phyloP scores from a whole-genome alignment of 2,329 filamentous ascomycete genomes.

The Paracorniculantispora psalliotae region DNA sequence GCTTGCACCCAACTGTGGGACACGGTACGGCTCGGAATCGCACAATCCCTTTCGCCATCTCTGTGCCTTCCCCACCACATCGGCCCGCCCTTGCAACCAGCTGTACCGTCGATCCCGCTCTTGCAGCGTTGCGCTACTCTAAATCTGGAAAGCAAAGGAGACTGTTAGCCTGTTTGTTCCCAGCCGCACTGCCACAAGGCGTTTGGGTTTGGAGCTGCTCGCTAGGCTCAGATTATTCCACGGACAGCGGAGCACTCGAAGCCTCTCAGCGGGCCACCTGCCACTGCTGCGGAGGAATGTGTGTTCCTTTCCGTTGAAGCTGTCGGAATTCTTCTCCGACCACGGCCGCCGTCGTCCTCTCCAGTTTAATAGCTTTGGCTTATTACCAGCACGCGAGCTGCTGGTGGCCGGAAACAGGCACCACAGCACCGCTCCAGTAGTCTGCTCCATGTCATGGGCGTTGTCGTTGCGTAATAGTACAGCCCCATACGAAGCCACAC shows the following conservation, averaged over 20 bases:
- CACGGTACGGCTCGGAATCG: conserved; percentile 20
- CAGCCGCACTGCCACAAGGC: not conserved
- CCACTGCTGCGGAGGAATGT: not conserved
- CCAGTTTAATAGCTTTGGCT: not conserved
- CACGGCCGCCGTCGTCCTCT: no score
- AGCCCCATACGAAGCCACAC: not conserved
- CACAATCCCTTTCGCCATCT: conserved; percentile 13
- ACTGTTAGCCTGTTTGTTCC: no score
- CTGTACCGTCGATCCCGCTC: not conserved
- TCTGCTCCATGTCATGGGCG: not conserved
- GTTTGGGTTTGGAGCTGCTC: conserved; percentile 1
- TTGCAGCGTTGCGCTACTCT: not conserved
- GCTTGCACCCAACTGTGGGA: conserved; percentile 13
- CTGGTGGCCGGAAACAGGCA: not conserved
- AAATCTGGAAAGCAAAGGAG: conserved; percentile 7
- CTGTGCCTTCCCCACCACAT: conserved; percentile 5
- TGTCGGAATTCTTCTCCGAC: not conserved
- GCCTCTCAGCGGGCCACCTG: not conserved
- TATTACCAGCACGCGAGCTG: not conserved
- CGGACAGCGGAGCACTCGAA: not conserved
- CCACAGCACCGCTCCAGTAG: not conserved
- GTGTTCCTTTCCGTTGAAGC: not conserved
- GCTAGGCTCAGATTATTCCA: not conserved
- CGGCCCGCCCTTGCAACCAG: conserved; percentile 11
- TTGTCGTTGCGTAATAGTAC: conserved; percentile 8